A percentile compares a stretch with the other conserved stretches of the same genome.
Conservation (phyloP, 2,329 filamentous ascomycete species). For the Colletotrichum acutatum region DNA sequence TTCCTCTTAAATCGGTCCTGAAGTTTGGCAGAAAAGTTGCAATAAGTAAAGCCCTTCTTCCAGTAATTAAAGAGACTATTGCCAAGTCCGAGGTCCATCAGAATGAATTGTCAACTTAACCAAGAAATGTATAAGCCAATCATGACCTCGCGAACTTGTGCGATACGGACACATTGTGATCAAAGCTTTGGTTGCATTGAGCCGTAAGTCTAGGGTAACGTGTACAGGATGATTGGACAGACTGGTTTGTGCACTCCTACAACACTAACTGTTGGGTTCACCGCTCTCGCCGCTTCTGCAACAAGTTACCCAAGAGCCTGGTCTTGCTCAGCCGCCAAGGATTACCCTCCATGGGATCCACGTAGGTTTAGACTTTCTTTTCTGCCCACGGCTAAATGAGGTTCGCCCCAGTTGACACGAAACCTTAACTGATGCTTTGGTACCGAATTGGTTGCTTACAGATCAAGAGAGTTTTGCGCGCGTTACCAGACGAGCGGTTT, state of each 20-base stretch:
- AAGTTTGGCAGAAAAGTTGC: background rate
- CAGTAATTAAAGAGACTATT: background rate
- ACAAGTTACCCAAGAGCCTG: background rate
- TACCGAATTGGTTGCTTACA: background rate
- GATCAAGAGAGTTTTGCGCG: background rate
- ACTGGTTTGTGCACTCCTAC: background rate
- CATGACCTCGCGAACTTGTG: background rate
- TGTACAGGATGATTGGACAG: background rate
- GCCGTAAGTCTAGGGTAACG: background rate
- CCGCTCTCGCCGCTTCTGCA: background rate
- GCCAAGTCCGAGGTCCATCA: background rate
- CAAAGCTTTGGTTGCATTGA: slow-evolving; percentile 7
- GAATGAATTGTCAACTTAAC: background rate
- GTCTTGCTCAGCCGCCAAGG: background rate
- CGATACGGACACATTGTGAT: background rate
- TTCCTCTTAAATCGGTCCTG: background rate
- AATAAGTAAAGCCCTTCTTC: background rate
- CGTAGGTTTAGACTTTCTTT: background rate
- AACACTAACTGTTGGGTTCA: background rate
- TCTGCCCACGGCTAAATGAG: background rate
- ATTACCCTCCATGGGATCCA: background rate
- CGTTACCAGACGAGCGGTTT: background rate
- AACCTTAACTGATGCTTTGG: background rate
- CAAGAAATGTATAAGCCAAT: background rate
- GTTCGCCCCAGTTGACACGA: slow-evolving; percentile 3